Conservation (phyloP, 2,329 filamentous ascomycete genomes). For the Colletotrichum simmondsii region DNA sequence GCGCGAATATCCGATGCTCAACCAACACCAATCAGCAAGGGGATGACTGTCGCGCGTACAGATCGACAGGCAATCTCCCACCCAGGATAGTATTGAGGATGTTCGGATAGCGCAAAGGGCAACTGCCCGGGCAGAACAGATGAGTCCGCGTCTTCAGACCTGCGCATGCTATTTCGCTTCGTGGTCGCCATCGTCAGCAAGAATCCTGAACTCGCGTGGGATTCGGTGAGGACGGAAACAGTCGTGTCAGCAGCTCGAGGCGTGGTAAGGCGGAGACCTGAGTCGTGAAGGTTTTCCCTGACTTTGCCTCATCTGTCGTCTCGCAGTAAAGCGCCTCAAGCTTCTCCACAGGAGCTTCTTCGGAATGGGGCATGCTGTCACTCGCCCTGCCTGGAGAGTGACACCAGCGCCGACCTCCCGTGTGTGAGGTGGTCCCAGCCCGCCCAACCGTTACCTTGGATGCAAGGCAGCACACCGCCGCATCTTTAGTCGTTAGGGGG, state of each 20-base stretch:
- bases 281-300: conserved; percentile 17
- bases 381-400: conserved; percentile 17
- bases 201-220: neutral
- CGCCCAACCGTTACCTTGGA: conserved; percentile 18
- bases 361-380: conserved; percentile 15
- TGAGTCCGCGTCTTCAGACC: neutral
- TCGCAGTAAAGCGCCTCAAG: neutral
- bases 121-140: neutral
- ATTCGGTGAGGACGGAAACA: neutral
- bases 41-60: neutral
- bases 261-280: conserved; percentile 10
- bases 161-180: neutral
- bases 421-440: conserved; percentile 13
- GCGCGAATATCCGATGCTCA: neutral
- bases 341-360: conserved; percentile 27
- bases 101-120: neutral
- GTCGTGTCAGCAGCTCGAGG: neutral
- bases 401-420: conserved; percentile 29
- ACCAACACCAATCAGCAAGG: conserved; percentile 6
- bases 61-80: conserved; percentile 19
- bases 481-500: neutral
- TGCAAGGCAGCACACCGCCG: conserved; percentile 20
- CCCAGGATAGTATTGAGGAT: neutral
- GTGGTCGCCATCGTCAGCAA: neutral
- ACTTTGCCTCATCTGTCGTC: neutral